Evolutionary conservation across 2,329 filamentous ascomycete genomes (phyloP), one percentile per base, ranked within the genome.

Genomic region (Trichophyton benhamiae): DNA sequence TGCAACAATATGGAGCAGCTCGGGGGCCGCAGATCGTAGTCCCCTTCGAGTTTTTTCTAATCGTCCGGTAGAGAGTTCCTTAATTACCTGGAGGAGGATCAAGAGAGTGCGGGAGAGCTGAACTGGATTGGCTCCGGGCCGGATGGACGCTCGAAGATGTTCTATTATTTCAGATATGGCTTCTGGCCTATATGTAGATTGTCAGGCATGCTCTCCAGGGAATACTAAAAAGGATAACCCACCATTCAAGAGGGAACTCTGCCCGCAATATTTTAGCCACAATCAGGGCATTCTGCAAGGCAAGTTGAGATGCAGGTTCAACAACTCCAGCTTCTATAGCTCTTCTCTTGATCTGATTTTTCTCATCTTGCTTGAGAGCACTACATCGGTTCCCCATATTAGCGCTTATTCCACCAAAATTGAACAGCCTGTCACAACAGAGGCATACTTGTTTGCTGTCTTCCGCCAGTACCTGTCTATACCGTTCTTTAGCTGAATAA

Each of bases 401-500:
- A 25, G 27, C 61, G 17, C 55, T 63, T 27, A 22, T 25, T 13
- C n/a, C 9, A 7, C 11, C n/a, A 5, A 36, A 20, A n/a, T 27
- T 13, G 7, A 25, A 13, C 1, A 44, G 13, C 15, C 7, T 11
- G 33, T 38, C 33, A 38, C 52, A 36, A 33, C 36, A 48, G 13
- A 13, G 22, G 57, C 73, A 30, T 83, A 82, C 71, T 86, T 84
- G 61, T 87, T 82, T 58, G 89, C 84, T 38, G 88, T 88, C 71
- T 81, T 89, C 70, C 94, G 83, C 94, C 94, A 99, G 74, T 91
- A 90, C 71, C 87, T 91, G 72, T 97, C 92, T 74, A 97, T 91
- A 61, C 91, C 94, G 73, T 97, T 96, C 73, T 97, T 97, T 60
- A 99, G 81, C 71, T 96, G 89, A 67, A 97, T 96, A 62, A 97